Evolutionary conservation across 2,329 filamentous ascomycete genomes (phyloP).

Genomic region (Zymoseptoria ardabiliae): DNA sequence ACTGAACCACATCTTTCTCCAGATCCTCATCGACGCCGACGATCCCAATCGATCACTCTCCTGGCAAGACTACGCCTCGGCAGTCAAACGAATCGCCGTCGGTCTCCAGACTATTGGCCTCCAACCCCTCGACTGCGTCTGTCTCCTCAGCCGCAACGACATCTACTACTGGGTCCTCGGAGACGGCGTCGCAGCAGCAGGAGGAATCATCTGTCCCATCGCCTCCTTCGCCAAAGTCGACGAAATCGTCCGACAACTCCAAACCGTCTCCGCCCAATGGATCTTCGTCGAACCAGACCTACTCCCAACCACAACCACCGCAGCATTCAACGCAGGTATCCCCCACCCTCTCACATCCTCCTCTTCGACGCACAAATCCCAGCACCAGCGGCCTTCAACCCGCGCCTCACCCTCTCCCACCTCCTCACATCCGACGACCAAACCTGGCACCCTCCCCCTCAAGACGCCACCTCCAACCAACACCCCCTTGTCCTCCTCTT

Average conservation of each 20-base stretch:
- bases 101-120: slow-evolving; percentile 4
- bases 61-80: slow-evolving; percentile 3
- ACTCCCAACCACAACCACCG: slow-evolving; percentile 15
- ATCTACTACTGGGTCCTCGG: slow-evolving; percentile 7
- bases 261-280: slow-evolving; percentile 16
- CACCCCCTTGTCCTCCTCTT: neutral
- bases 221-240: slow-evolving; percentile 1
- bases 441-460: neutral
- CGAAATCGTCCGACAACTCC: slow-evolving; percentile 1
- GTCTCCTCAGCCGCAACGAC: slow-evolving; percentile 7
- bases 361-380: slow-evolving; percentile 31
- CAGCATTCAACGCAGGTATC: slow-evolving; percentile 34
- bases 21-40: neutral
- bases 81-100: slow-evolving; percentile 6
- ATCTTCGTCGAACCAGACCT: slow-evolving; percentile 22
- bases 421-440: neutral
- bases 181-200: slow-evolving; percentile 9
- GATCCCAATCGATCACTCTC: neutral
- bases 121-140: slow-evolving; percentile 5
- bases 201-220: slow-evolving; percentile 7
- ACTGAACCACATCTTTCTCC: neutral
- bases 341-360: slow-evolving; percentile 32
- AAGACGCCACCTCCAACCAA: neutral
- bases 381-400: neutral
- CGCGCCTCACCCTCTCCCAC: neutral